phyloP scores from a whole-genome alignment of 257 asterid species.

The Mitragyna speciosa region DNA sequence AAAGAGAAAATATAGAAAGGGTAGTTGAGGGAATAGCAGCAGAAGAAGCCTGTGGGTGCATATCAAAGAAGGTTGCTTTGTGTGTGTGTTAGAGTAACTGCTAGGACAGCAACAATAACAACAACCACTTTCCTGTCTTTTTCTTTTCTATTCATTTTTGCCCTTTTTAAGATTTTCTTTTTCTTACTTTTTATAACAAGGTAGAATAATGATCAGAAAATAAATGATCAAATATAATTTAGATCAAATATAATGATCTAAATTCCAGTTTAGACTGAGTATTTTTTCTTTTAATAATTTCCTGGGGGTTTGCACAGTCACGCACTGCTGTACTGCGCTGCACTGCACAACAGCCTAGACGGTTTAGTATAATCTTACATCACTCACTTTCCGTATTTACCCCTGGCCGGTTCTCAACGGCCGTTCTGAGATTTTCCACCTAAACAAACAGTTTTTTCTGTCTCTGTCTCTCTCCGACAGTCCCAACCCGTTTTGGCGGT shows the following conservation, averaged over 20 bases:
- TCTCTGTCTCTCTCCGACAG: constrained; percentile 3
- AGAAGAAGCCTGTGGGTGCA: constrained; percentile 25
- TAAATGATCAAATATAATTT: too few relatives aligned
- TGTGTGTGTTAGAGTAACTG: constrained; percentile 39
- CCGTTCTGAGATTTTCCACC: constrained; percentile 35
- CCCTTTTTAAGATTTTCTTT: not conserved
- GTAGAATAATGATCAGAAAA: too few relatives aligned
- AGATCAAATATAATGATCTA: too few relatives aligned
- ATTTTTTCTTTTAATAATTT: not conserved
- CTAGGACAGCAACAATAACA: constrained; percentile 41
- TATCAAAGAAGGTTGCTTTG: constrained; percentile 31
- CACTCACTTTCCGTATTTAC: constrained; percentile 31
- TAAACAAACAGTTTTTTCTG: constrained; percentile 27
- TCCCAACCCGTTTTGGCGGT: constrained; percentile 13
- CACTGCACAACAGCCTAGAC: constrained; percentile 40
- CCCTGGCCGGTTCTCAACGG: constrained; percentile 45
- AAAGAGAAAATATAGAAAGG: constrained; percentile 39
- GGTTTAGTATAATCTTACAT: constrained; percentile 28
- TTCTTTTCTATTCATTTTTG: not conserved
- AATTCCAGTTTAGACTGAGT: not conserved
- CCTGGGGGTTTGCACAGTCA: not conserved
- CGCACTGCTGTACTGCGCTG: constrained; percentile 15
- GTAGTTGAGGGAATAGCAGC: constrained; percentile 63
- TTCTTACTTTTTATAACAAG: not conserved
- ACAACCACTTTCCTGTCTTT: constrained; percentile 38